Percentiles rank a stretch among this genome's conserved stretches.
These are phyloP conservation scores for Pachysandra terminalis DNA, from an alignment of 164 flowering plant species.

Conservation along the genomic window DNA sequence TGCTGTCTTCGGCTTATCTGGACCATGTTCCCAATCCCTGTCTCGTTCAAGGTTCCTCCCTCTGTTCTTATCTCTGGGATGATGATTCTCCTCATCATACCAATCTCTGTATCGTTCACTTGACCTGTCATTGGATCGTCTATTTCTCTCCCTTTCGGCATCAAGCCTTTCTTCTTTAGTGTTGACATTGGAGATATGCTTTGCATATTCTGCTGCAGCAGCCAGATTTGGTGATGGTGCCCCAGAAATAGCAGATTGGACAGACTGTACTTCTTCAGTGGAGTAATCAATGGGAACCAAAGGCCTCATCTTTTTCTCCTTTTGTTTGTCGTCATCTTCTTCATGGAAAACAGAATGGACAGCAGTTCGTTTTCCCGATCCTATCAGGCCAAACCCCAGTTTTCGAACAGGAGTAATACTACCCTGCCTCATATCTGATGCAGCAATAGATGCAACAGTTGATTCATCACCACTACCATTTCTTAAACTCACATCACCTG, in stretches of 20 bases:
- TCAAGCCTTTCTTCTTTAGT: conserved; percentile 50
- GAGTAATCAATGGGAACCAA: conserved; percentile 81
- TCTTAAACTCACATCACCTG: conserved; percentile 28
- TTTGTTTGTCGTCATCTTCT: conserved; percentile 68
- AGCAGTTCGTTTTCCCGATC: conserved; percentile 67
- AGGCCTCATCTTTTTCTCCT: conserved; percentile 76
- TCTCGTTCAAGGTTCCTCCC: too few species aligned
- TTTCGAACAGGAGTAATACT: conserved; percentile 42
- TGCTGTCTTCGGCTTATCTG: conserved; percentile 41
- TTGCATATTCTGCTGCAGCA: conserved; percentile 64
- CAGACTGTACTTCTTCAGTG: conserved; percentile 62
- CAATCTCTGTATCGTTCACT: conserved; percentile 45
- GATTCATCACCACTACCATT: conserved; percentile 47
- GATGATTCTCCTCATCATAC: conserved; percentile 30
- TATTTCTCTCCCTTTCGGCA: conserved; percentile 47
- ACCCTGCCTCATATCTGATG: conserved; percentile 31
- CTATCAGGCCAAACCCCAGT: conserved; percentile 69
- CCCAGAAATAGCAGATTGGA: conserved; percentile 41
- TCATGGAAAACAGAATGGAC: conserved; percentile 69
- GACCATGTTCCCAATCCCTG: conserved; percentile 37
- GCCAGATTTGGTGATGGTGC: conserved; percentile 42
- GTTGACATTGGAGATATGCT: conserved; percentile 39
- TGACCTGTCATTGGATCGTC: conserved; percentile 55
- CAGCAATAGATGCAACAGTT: conserved; percentile 16
- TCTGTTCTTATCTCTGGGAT: conserved; percentile 38